A percentile compares a stretch with the other conserved stretches of the same genome.
These are phyloP conservation scores for Carnegiea gigantea DNA, from an alignment of 179 eudicot species.

Conservation along the genomic window DNA sequence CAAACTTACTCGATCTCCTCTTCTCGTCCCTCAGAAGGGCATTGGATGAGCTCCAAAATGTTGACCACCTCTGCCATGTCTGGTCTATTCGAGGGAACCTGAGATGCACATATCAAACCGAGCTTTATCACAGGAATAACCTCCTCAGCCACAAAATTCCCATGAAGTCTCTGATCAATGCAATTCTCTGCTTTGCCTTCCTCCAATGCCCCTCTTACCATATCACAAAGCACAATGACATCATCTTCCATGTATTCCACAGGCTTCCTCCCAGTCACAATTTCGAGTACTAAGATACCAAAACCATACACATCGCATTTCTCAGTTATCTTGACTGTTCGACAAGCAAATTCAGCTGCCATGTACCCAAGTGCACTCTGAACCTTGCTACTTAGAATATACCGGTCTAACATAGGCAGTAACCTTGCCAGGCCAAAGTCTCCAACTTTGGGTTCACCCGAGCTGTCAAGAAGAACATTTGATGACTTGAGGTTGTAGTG, in stretches of 20 bases:
- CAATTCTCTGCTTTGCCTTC: conserved; percentile 76
- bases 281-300: conserved; percentile 67
- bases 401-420: conserved; percentile 69
- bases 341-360: conserved; percentile 94
- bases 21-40: conserved; percentile 56
- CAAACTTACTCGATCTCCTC: conserved; percentile 44
- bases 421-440: conserved; percentile 76
- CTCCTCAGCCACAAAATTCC: conserved; percentile 62
- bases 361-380: conserved; percentile 93
- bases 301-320: conserved; percentile 90
- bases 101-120: conserved; percentile 86
- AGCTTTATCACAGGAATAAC: conserved; percentile 72
- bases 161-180: conserved; percentile 54
- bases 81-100: conserved; percentile 88
- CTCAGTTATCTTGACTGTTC: conserved; percentile 82
- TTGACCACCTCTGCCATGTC: conserved; percentile 85
- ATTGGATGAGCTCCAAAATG: conserved; percentile 70
- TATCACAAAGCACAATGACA: conserved; percentile 79
- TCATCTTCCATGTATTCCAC: conserved; percentile 97
- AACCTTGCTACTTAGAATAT: conserved; percentile 77
- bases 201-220: conserved; percentile 76
- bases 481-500: conserved; percentile 81
- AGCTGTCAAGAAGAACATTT: conserved; percentile 53
- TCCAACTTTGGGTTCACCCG: conserved; percentile 62
- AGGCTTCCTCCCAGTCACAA: conserved; percentile 76